Percentiles rank a stretch among this genome's conserved stretches.
Conservation (phyloP, 108 stramenopile species). For the Schizochytrium sp. region DNA sequence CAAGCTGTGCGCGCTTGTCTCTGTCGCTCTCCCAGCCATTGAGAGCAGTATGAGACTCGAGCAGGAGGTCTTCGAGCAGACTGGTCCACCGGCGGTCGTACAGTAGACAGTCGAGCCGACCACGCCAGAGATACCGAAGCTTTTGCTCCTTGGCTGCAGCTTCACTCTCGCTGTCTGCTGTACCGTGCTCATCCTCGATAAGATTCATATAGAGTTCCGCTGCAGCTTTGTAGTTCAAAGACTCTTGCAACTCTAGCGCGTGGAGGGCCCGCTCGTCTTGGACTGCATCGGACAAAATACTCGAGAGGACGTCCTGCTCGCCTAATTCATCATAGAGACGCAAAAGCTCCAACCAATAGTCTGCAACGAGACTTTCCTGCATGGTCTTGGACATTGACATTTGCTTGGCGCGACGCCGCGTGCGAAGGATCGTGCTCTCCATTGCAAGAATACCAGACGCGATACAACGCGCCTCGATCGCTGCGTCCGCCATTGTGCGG, state of each 20-base stretch:
- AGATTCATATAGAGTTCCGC: background rate
- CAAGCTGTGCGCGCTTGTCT: background rate
- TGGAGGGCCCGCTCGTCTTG: background rate
- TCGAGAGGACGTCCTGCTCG: constrained; percentile 35
- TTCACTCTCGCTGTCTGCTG: background rate
- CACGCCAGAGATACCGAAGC: background rate
- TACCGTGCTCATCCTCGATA: background rate
- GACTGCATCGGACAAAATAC: constrained; percentile 22
- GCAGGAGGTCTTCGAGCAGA: background rate
- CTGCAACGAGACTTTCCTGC: background rate
- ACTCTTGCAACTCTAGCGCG: background rate
- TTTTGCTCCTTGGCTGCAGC: background rate
- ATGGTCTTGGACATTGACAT: background rate
- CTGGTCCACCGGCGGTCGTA: background rate
- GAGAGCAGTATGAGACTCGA: background rate
- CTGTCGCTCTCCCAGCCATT: background rate
- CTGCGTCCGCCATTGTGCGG: background rate
- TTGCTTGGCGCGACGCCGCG: background rate
- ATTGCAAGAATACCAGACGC: constrained; percentile 9
- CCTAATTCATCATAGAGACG: constrained; percentile 33
- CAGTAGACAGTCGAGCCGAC: background rate
- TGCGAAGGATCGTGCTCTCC: background rate
- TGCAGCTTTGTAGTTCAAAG: background rate
- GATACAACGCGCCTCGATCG: background rate
- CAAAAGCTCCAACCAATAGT: constrained; percentile 35